Conservation (phyloP, 208 protist genomes). For the Leishmania aethiopica region DNA sequence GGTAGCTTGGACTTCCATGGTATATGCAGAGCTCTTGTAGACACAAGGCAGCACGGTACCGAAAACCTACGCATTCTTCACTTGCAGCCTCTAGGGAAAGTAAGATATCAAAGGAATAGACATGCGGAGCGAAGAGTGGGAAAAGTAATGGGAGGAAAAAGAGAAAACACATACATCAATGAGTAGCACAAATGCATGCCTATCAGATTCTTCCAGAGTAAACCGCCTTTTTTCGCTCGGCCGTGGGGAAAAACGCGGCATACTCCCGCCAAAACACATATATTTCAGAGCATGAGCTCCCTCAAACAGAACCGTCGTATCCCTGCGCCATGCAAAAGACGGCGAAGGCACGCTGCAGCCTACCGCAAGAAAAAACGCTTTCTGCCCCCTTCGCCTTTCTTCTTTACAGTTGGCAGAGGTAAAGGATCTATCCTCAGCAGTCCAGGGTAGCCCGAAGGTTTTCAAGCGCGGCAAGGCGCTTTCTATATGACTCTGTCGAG, state of each 20-base stretch:
- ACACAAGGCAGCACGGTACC: not conserved
- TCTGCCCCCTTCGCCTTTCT: not conserved
- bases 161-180: not conserved
- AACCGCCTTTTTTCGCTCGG: not conserved
- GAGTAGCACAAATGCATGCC: not conserved
- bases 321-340: not conserved
- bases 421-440: conserved; percentile 10
- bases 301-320: not conserved
- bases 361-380: not conserved
- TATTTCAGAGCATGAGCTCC: not conserved
- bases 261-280: not conserved
- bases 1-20: conserved; percentile 70
- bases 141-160: not conserved
- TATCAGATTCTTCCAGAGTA: not conserved
- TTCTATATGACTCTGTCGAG: conserved; percentile 8
- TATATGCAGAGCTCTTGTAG: conserved; percentile 31
- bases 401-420: not conserved
- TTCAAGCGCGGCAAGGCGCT: conserved; percentile 11
- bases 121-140: not conserved
- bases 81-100: not conserved
- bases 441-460: conserved; percentile 18
- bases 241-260: not conserved
- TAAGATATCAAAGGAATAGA: not conserved
- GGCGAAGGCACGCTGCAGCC: not conserved
- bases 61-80: conserved; percentile 30